Conservation (phyloP, 805 yeast species). For the Yarrowia divulgata region DNA sequence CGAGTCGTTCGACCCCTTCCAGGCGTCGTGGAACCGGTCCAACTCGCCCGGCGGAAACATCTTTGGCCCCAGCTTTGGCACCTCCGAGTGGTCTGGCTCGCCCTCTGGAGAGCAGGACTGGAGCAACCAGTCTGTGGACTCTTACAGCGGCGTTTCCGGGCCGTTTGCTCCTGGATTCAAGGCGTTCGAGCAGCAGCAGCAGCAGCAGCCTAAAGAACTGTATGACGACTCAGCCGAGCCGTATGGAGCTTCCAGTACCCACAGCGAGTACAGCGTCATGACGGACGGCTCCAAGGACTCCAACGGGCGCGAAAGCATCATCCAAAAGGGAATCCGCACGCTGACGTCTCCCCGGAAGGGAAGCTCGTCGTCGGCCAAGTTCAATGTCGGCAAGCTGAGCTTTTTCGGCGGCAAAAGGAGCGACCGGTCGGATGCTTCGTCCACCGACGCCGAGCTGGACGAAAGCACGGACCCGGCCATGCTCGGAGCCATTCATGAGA, state of each 20-base stretch:
- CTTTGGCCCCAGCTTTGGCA: slow-evolving; percentile 24
- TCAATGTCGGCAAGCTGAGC: slow-evolving; percentile 30
- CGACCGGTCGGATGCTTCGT: slow-evolving; percentile 22
- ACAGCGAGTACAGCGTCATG: slow-evolving; percentile 16
- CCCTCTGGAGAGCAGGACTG: slow-evolving; percentile 19
- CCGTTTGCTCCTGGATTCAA: slow-evolving; percentile 10
- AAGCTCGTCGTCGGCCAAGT: slow-evolving; percentile 15
- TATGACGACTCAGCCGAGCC: neutral
- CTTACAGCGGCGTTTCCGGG: neutral
- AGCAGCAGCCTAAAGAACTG: slow-evolving; percentile 5
- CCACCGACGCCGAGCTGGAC: slow-evolving; percentile 4
- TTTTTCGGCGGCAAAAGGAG: slow-evolving; percentile 24
- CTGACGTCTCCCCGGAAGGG: slow-evolving; percentile 27
- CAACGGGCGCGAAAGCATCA: slow-evolving; percentile 26
- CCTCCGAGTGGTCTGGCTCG: slow-evolving; percentile 27
- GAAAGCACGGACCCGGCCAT: neutral
- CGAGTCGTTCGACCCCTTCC: slow-evolving; percentile 24
- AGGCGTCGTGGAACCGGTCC: slow-evolving; percentile 29
- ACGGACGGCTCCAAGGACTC: slow-evolving; percentile 33
- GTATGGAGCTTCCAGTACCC: slow-evolving; percentile 11
- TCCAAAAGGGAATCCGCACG: slow-evolving; percentile 30
- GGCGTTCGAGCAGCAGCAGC: neutral
- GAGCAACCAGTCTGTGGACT: slow-evolving; percentile 1
- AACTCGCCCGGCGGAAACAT: slow-evolving; percentile 16
- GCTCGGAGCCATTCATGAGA: slow-evolving; percentile 19